These are phyloP conservation scores for Ganoderma multipileum DNA, from an alignment of 1,284 basidiomycete genomes.

Conservation along the genomic window DNA sequence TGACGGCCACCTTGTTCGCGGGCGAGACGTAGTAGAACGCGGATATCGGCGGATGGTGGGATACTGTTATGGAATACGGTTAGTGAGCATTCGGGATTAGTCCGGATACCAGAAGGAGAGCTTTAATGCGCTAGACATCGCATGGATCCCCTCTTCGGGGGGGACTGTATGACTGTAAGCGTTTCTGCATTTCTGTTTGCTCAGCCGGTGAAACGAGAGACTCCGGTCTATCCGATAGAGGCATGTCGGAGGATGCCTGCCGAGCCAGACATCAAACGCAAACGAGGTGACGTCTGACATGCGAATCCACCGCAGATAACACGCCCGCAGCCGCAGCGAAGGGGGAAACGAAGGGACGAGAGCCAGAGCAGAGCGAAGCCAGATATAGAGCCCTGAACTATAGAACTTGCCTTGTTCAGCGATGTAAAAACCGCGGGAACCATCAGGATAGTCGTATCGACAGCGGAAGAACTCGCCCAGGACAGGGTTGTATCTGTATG, in stretches of 20 bases:
- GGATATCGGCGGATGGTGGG: conserved; percentile 94
- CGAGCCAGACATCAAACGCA: neutral
- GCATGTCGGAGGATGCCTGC: neutral
- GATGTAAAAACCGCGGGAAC: conserved; percentile 94
- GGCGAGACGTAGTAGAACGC: conserved; percentile 98
- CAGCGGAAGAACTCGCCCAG: conserved; percentile 99
- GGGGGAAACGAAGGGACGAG: neutral
- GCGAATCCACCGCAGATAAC: neutral
- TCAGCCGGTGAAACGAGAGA: neutral
- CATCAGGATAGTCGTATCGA: conserved; percentile 92
- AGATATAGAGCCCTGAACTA: neutral
- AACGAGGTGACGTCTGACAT: neutral
- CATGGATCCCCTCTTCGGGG: neutral
- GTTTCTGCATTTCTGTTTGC: neutral
- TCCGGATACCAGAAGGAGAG: too few species aligned
- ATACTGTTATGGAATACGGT: conserved; percentile 57
- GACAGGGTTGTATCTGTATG: conserved; percentile 89
- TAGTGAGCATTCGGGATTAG: neutral
- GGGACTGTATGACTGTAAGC: neutral
- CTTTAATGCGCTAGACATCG: too few species aligned
- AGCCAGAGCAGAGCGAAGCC: neutral
- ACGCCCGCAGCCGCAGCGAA: neutral
- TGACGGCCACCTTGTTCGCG: conserved; percentile 83
- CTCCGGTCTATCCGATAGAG: neutral
- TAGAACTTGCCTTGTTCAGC: conserved; percentile 84